Conservation (phyloP, 2,329 filamentous ascomycete species). For the Aspergillus arachidicola region DNA sequence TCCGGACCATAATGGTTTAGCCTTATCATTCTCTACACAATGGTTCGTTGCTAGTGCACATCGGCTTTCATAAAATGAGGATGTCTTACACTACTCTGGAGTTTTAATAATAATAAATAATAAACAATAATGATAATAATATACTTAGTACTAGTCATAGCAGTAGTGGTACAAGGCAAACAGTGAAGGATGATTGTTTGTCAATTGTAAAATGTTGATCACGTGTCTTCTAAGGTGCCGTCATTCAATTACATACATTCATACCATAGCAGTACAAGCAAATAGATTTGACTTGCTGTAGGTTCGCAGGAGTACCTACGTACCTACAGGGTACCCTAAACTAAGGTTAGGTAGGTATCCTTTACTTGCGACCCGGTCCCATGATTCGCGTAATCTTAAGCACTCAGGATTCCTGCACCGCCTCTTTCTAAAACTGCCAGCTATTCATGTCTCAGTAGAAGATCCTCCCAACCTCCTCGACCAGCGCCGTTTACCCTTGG, state of each 20-base stretch:
- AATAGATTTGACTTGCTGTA: not conserved
- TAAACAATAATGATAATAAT: not conserved
- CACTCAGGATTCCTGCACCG: constrained; percentile 5
- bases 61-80: not conserved
- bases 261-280: not conserved
- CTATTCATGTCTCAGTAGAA: not conserved
- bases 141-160: not conserved
- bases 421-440: constrained; percentile 7
- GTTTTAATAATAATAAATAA: not conserved
- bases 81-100: not conserved
- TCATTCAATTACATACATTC: not conserved
- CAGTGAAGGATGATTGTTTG: not conserved
- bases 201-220: not conserved
- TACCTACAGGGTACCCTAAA: not conserved
- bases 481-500: not conserved
- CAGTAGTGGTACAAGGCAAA: not conserved
- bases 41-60: not conserved
- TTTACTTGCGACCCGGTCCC: not conserved
- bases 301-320: not conserved
- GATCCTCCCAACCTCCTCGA: constrained; percentile 3
- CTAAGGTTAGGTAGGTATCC: not conserved
- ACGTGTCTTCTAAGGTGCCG: not conserved
- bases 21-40: not conserved
- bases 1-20: not conserved
- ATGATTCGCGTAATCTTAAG: not conserved